Evolutionary conservation across 768 basidiomycete species (phyloP), one percentile per base, ranked within the genome.

Genomic region (Saitozyma podzolica): DNA sequence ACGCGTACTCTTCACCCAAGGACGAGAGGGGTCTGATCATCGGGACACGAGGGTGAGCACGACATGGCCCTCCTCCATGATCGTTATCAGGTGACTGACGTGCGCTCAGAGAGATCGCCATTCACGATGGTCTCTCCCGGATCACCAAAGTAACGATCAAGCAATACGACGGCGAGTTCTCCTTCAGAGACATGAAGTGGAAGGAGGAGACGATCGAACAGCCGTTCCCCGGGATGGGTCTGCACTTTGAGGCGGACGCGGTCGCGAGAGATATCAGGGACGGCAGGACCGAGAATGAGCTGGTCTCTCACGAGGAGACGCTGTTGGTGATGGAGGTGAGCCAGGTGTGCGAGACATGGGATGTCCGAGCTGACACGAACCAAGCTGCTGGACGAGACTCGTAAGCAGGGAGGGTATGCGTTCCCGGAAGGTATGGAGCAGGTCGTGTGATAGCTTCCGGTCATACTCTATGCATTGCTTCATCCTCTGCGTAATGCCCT

Each of bases 201-300:
- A 61, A 41, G 57, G 41, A 11, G 54, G 20, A 9, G 13, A 17
- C n/a, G 53, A 66, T 17, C 41, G 68, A 75, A 50, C 54, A 59
- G 56, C 17, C 40, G 5, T 72, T 76, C 40, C 56, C 58, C 7
- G 67, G 64, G 3, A 64, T 66, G 41, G 74, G 74, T 19, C 51
- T 76, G 51, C 66, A 62, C 29, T 73, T 58, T 50, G 74, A 76
- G 48, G 74, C 74, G 8, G 74, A 76, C 50, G 65, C 50, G 16
- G 74, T 76, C 2, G 74, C 69, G 0, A 50, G 70, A 40, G 68
- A 59, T 52, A 37, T 76, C 9, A 57, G 17, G 17, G 69, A 70
- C 49, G 69, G 69, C 6, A 49, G 64, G 43, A 20, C 52, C 6
- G 72, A 75, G 50, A 61, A 61, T 48, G 54, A 60, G 0, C 49